A percentile compares a stretch with the other conserved stretches of the same genome.
These are phyloP conservation scores for Trichoderma simmonsii DNA, from an alignment of 2,329 filamentous ascomycete genomes.

Conservation along the genomic window DNA sequence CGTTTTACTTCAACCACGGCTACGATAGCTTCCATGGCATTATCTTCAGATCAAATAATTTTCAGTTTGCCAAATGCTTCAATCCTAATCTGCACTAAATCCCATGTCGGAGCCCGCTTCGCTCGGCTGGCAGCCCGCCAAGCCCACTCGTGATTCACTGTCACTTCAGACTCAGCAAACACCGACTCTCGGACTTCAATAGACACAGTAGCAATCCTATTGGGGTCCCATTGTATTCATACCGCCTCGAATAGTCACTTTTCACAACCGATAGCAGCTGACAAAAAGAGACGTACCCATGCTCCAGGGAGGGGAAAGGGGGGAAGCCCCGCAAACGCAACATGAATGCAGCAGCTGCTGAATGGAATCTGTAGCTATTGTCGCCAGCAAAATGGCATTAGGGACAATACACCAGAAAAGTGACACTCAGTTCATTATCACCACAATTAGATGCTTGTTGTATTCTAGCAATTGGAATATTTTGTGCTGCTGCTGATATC, in stretches of 20 bases:
- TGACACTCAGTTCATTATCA: neutral
- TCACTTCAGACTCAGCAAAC: neutral
- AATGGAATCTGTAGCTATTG: constrained; percentile 14
- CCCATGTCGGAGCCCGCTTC: neutral
- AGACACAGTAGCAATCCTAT: neutral
- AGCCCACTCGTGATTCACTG: neutral
- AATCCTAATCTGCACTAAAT: neutral
- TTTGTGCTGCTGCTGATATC: neutral
- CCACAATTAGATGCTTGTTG: neutral
- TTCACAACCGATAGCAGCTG: neutral
- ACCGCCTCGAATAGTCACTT: neutral
- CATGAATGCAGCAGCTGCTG: neutral
- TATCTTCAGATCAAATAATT: neutral
- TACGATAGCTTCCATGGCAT: neutral
- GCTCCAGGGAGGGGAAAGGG: neutral
- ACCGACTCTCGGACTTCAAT: neutral
- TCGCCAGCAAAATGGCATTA: neutral
- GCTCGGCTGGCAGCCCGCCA: neutral
- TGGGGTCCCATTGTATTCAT: neutral
- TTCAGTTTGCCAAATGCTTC: neutral
- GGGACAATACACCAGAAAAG: neutral
- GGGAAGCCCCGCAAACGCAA: neutral
- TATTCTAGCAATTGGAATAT: neutral
- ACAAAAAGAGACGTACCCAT: neutral
- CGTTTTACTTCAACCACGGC: neutral